Base-by-base conservation (phyloP, 306 rosid species). In the Pterocarpus santalinus region DNA sequence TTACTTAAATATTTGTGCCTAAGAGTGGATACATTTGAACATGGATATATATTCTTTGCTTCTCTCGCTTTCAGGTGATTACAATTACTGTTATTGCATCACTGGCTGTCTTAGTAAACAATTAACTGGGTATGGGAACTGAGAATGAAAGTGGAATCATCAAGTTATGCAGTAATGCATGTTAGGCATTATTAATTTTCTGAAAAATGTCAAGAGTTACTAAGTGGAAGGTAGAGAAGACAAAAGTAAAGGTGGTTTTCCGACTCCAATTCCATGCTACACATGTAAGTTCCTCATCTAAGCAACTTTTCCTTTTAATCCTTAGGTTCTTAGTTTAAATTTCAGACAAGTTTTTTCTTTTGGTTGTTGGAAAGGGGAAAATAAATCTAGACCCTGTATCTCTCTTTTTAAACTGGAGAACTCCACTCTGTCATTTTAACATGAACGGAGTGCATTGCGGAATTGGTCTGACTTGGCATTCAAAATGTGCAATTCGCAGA, bases 191-290 rank as follows among this genome's bases (percentile, higher is more conserved):
- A 85, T 66, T 83, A 64, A 79, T 72, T 85, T 66, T 81, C 82
- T 58, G 72, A 82, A 87, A 75, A 85, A 96, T 96, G 99, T 96
- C 99, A 46, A 90, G 99, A 86, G 79, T 92, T 76, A 77, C 97
- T 28, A 92, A 79, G 90, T 96, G 99, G 98, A 93, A 92, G 92
- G 84, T 86, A 77, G 99, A 96, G 94, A 92, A 96, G 90, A 92
- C 99, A 34, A 96, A 94, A 92, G 98, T 96, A 12, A 96, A 96
- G 85, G 99, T 96, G 83, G 99, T 96, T 85, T 96, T 96, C 86
- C 89, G 98, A 82, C 92, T 96, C 70, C 99, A 96, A 72, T 96
- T 96, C 78, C 90, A 93, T 78, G 98, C 99, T 62, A 93, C 99
- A 33, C 98, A 96, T 90, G 99, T 96, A 91, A 92, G 98, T 88